Percentiles rank a stretch among this genome's conserved stretches.
phyloP scores from a whole-genome alignment of 306 rosid genomes.

The Ceratonia siliqua region DNA sequence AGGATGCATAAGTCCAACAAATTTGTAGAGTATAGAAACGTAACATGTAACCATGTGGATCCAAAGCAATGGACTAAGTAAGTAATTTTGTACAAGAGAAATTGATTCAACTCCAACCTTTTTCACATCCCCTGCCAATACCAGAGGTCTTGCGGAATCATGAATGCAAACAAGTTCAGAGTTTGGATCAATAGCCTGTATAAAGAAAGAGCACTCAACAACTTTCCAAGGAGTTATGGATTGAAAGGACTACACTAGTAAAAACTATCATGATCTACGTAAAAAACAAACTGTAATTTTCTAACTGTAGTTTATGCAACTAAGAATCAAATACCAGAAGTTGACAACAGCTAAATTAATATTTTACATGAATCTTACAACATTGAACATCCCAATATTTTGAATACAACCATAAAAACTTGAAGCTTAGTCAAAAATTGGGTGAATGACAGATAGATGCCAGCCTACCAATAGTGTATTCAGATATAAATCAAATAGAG shows the following conservation, averaged over 20 bases:
- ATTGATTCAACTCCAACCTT: slow-evolving; percentile 52
- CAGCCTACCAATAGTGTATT: not conserved
- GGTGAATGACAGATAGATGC: not conserved
- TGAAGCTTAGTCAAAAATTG: not conserved
- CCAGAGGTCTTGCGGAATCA: slow-evolving; percentile 95
- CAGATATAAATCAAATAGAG: not conserved
- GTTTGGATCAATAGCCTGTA: slow-evolving; percentile 74
- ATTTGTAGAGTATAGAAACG: not conserved
- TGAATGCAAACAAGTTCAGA: slow-evolving; percentile 92
- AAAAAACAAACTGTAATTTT: not conserved
- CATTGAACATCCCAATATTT: not conserved
- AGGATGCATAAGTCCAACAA: slow-evolving; percentile 6
- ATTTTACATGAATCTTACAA: slow-evolving; percentile 9
- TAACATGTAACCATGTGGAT: not conserved
- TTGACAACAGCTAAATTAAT: not conserved
- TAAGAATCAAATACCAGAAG: slow-evolving; percentile 5
- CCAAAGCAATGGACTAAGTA: slow-evolving; percentile 21
- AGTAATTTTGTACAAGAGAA: slow-evolving; percentile 13
- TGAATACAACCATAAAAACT: not conserved
- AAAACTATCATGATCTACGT: not conserved
- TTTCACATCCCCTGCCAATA: slow-evolving; percentile 57
- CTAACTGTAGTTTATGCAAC: slow-evolving; percentile 12
- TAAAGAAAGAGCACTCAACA: slow-evolving; percentile 31
- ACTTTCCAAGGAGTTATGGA: not conserved
- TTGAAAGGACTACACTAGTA: not conserved